Conservation (phyloP, 2,329 filamentous ascomycete species). For the Aureobasidium sp. region DNA sequence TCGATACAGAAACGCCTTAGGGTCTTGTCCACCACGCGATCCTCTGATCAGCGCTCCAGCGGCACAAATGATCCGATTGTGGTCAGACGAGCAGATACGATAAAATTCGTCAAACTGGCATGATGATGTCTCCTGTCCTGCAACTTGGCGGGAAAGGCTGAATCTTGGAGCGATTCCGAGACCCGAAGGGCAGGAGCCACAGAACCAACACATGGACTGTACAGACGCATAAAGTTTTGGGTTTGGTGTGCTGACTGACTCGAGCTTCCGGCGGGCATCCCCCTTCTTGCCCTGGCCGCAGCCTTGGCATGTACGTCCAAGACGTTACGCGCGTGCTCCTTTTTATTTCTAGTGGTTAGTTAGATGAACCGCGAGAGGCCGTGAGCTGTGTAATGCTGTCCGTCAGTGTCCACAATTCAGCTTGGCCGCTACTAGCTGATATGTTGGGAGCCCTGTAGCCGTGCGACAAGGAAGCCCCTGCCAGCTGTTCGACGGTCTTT, state of each 20-base stretch:
- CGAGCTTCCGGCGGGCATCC: no score
- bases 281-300: no score
- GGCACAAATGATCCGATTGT: neutral
- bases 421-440: neutral
- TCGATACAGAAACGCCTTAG: no score
- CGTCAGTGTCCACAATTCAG: neutral
- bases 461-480: neutral
- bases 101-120: no score
- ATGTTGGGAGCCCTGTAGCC: neutral
- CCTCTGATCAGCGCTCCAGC: neutral
- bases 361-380: no score
- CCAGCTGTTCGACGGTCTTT: neutral
- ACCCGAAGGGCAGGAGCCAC: no score
- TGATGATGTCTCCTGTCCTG: neutral
- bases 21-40: neutral
- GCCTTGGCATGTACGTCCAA: no score
- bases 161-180: no score
- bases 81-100: neutral
- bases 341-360: neutral
- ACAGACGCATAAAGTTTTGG: no score
- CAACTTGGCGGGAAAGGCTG: no score
- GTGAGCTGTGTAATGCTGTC: neutral
- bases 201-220: no score
- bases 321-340: neutral
- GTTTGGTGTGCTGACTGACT: no score